Base-by-base conservation (phyloP, 2,329 filamentous ascomycete genomes). In the Acephala macrosclerotiorum region DNA sequence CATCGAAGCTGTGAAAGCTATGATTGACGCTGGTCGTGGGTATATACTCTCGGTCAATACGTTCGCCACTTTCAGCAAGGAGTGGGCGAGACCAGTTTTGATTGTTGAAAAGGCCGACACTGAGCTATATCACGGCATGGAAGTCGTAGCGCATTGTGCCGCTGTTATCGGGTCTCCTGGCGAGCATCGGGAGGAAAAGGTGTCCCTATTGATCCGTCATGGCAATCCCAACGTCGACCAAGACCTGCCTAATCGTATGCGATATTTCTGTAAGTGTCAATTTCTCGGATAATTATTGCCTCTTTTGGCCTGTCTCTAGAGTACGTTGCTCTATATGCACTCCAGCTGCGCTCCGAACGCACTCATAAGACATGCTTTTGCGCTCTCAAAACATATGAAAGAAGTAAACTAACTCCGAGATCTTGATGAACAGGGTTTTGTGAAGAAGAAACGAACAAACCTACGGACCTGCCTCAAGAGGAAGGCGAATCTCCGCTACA, bases 21-120 rank as follows among this genome's bases (percentile, higher is more conserved):
- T 57, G 49, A 49, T 65, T 36, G 49, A 18, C 1, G 61, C 35
- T 38, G 63, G 58, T 47, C 35, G 20, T 29, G 61, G 36, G 7
- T 58, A 58, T 25, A 63, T 58, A 2, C 22, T 63, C 5, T 56
- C 51, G 3, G 25, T 47, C 38, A 57, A 45, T 12, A 56, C 61
- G 45, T 63, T 58, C n/a, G 36, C 61, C 11, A 58, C 26, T 14
- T 58, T 18, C 25, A 58, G 49, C 36, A 63, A 57, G 29, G 51
- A 63, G 22, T 45, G 49, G 49, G 61, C 61, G 12, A 47, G 49
- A 33, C 45, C 53, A 18, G 61, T 47, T 25, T 36, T 63, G 22
- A 58, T 63, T 4, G 53, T 49, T 14, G 51, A 63, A 22, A 63
- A 58, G 29, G 61, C 61, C 4, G 20, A 49, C 14, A 63, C 61